Evolutionary conservation across 495 filamentous ascomycete species (phyloP).

Genomic region (Penicillium canescens): DNA sequence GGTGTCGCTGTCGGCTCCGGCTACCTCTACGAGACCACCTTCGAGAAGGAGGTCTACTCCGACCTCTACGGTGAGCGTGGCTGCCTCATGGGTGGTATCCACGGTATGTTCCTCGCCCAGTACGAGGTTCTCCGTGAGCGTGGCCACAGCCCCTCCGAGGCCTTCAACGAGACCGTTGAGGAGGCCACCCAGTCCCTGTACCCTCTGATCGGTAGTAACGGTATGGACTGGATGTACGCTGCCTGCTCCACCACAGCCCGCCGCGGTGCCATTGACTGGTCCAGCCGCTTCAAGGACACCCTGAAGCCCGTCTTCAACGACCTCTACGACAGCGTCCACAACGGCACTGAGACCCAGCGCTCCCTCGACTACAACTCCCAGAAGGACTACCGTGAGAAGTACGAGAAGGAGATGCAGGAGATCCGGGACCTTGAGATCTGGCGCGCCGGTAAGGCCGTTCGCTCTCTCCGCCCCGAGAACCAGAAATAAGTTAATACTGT

Average conservation of each 20-base stretch:
- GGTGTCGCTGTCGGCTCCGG: conserved; percentile 94
- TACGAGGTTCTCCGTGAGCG: conserved; percentile 99
- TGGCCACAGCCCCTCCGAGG: conserved; percentile 95
- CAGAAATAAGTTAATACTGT: conserved; percentile 63
- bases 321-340: conserved; percentile 87
- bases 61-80: conserved; percentile 99
- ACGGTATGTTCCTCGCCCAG: conserved; percentile 99
- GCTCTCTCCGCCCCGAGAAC: conserved; percentile 89
- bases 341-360: conserved; percentile 89
- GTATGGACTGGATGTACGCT: conserved; percentile 99
- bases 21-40: conserved; percentile 99
- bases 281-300: conserved; percentile 86
- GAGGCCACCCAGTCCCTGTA: conserved; percentile 98
- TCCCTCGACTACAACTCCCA: conserved; percentile 94
- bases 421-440: conserved; percentile 98
- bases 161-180: conserved; percentile 99
- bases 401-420: conserved; percentile 94
- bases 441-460: conserved; percentile 96
- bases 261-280: conserved; percentile 99
- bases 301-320: conserved; percentile 98
- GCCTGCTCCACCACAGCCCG: conserved; percentile 98
- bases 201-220: conserved; percentile 91
- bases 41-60: conserved; percentile 99
- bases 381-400: conserved; percentile 92
- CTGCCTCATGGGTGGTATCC: conserved; percentile 99